Conservation (phyloP, 306 rosid species). For the Lagenaria siceraria region DNA sequence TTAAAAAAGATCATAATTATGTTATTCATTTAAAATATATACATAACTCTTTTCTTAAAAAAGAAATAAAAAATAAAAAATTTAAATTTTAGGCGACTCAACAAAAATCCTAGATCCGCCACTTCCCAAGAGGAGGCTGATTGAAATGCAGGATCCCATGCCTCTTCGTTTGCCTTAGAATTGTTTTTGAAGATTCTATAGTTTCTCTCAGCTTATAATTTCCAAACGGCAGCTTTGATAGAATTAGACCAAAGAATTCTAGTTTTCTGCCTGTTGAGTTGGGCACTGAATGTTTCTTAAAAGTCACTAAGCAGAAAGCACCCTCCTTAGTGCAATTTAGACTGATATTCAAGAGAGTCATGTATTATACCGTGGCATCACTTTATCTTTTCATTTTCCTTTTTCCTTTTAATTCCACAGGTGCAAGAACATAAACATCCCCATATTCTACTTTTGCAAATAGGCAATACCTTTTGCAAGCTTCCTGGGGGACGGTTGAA, state of each 20-base stretch:
- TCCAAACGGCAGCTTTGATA: neutral
- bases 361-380: neutral
- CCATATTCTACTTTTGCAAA: slow-evolving; percentile 93
- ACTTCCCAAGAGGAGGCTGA: too few relatives aligned
- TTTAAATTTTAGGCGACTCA: too few relatives aligned
- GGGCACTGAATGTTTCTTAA: neutral
- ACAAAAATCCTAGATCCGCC: too few relatives aligned
- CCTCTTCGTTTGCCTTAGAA: neutral
- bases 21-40: too few relatives aligned
- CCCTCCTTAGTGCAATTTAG: neutral
- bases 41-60: too few relatives aligned
- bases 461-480: slow-evolving; percentile 95
- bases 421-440: slow-evolving; percentile 99
- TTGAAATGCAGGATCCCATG: neutral
- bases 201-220: neutral
- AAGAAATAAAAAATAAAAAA: too few relatives aligned
- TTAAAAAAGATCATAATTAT: too few relatives aligned
- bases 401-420: slow-evolving; percentile 26
- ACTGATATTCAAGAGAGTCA: neutral
- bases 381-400: neutral
- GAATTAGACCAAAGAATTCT: neutral
- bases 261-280: neutral
- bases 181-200: neutral
- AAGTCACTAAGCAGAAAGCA: neutral
- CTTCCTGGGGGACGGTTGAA: slow-evolving; percentile 98